These are phyloP conservation scores for Monilinia fructicola DNA, from an alignment of 2,329 filamentous ascomycete species.

Conservation along the genomic window DNA sequence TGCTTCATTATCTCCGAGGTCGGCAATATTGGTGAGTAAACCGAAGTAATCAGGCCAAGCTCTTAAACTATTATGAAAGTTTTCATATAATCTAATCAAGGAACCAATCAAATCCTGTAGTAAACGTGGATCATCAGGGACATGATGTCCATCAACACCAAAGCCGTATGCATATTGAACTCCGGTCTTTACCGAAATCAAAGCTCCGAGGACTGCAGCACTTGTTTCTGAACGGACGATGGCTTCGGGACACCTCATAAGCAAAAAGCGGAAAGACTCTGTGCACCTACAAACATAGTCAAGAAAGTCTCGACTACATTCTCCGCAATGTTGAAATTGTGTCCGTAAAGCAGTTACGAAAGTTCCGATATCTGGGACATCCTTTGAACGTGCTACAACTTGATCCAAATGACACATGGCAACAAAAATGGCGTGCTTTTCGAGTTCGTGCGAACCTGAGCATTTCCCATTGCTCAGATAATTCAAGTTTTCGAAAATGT, in stretches of 20 bases:
- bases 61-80: constrained; percentile 60
- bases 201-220: constrained; percentile 52
- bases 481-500: constrained; percentile 59
- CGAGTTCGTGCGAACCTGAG: constrained; percentile 48
- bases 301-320: constrained; percentile 59
- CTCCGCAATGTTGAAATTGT: constrained; percentile 50
- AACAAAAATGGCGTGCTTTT: constrained; percentile 54
- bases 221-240: constrained; percentile 55
- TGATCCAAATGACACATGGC: constrained; percentile 70
- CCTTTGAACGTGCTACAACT: constrained; percentile 69
- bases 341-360: constrained; percentile 54
- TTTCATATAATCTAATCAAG: constrained; percentile 58
- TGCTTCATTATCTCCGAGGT: constrained; percentile 59
- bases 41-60: constrained; percentile 78
- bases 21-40: constrained; percentile 65
- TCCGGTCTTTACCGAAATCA: constrained; percentile 52
- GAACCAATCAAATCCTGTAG: constrained; percentile 43
- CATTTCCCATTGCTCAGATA: constrained; percentile 51
- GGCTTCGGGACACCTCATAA: constrained; percentile 60
- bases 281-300: constrained; percentile 59
- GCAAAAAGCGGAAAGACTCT: constrained; percentile 60
- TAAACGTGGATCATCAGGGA: constrained; percentile 39
- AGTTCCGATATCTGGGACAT: constrained; percentile 59
- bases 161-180: constrained; percentile 51
- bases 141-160: constrained; percentile 36